Base-by-base conservation (phyloP, 371 early-diverging fungal species). In the Apophysomyces trapeziformis region DNA sequence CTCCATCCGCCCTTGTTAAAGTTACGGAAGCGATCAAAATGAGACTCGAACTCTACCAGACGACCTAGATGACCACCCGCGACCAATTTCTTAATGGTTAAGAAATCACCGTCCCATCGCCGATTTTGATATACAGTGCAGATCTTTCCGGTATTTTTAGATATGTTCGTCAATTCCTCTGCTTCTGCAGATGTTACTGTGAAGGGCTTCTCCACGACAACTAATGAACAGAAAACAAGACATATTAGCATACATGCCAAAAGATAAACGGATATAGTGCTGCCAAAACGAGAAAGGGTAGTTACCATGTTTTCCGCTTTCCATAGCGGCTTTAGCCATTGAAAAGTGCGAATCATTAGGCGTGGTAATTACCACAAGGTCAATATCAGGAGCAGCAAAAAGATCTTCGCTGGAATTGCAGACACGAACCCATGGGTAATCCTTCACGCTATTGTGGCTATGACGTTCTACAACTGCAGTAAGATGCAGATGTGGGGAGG, bases 101-200 rank as follows among this genome's bases (percentile, higher is more conserved):
- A 74, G 74, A 92, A 93, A 76, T 93, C 93, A 60, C 90, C 91
- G 74, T 93, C 93, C 88, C 89, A 93, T 57, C 91, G 87, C 56
- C 92, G 83, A 75, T 93, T 93, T 57, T 93, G 93, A 70, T 88
- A 93, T 18, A 90, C 87, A 58, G 90, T 87, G 68, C 90, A 85
- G 38, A 92, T 70, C 57, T 74, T 78, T 26, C 80, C 77, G 1
- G 85, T 83, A 60, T 86, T 71, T 59, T 85, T 78, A 16, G 93
- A 84, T 5, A 89, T 66, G 26, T 70, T 68, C 44, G 78, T 78
- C 54, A 93, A 78, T 37, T 79, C 80, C 9, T 79, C 75, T 18
- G 88, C 92, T 71, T 92, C 87, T 14, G 73, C 59, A 44, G 83
- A 83, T 2, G 85, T 87, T 18, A 89, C 79, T 0, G 91, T 85